Evolutionary conservation across 176 grass and related monocot genomes (phyloP).

Genomic region (Aegilops umbellulata): DNA sequence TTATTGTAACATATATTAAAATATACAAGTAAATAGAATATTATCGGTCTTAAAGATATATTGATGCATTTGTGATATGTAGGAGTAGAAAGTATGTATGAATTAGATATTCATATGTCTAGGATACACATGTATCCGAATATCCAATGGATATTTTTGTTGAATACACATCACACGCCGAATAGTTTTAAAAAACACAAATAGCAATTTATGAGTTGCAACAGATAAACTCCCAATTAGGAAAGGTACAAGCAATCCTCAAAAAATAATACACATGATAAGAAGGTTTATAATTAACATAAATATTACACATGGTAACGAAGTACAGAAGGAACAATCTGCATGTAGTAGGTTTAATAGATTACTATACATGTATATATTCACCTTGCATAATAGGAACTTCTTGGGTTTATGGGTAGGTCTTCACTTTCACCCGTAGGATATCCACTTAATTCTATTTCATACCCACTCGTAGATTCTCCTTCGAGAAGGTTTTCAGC

Average conservation of each 20-base stretch:
- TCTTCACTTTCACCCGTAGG: background rate
- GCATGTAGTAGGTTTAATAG: background rate
- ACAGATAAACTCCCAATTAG: background rate
- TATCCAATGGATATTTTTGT: too few relatives aligned
- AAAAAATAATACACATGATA: too few relatives aligned
- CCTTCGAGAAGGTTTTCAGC: background rate
- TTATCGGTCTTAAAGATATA: too few relatives aligned
- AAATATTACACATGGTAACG: background rate
- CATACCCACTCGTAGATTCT: background rate
- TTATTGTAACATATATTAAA: too few relatives aligned
- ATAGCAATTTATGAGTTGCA: background rate
- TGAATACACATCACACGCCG: background rate
- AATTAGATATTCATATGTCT: too few relatives aligned
- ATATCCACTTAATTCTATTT: background rate
- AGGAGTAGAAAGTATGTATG: too few relatives aligned
- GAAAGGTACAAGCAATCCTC: background rate
- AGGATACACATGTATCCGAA: too few relatives aligned
- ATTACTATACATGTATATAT: background rate
- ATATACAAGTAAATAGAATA: too few relatives aligned
- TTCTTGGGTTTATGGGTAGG: slow-evolving; percentile 37
- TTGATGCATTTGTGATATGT: too few relatives aligned
- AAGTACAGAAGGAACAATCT: background rate
- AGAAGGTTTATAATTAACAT: too few relatives aligned
- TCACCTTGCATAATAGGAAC: slow-evolving; percentile 32
- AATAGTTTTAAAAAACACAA: background rate